Base-by-base conservation (phyloP, 2,329 filamentous ascomycete species). In the Neofusicoccum sp. region DNA sequence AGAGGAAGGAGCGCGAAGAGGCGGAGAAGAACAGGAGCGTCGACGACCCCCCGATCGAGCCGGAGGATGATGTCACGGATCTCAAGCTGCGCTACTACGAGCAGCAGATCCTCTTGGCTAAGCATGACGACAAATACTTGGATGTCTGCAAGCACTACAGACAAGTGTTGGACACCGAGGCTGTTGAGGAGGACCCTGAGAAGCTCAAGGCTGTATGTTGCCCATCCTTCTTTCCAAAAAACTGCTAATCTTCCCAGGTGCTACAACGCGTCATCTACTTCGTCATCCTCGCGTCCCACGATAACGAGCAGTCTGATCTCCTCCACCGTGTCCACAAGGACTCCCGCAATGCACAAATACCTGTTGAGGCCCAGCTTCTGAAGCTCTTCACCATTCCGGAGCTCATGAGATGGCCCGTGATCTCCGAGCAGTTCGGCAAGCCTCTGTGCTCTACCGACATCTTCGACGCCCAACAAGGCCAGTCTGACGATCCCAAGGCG, bases 141-240 rank as follows among this genome's bases (percentile, higher is more conserved):
- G 93, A 98, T 65, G 93, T 89, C 34, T 99, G 95, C 87, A 99
- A 99, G 79, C 87, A 99, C 79, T 99, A 98, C 80, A 85, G 95
- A 74, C 93, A 98, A 74, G 93, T 99, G 4, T 79, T 99, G 63
- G 93, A 99, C 73, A 99, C 96, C 0, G 92, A 96, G 75, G 91
- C 93, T 3, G 92, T 99, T 4, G 91, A 98, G 77, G 87, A 96
- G 67, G 92, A 97, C 73, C 85, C 91, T 6, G 82, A 87, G 64
- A 92, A 96, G 78, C 86, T 98, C 64, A 89, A 87, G 69, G 89
- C 91, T 5, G 91, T 96, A 86, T 72, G 14, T 57, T 20, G 3
- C 41, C 31, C 44, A 36, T 16, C 30, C 5, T n/a, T 12, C 30
- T 9, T 33, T 8, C n/a, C 11, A 2, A 16, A 9, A 5, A 14